Evolutionary conservation across 768 basidiomycete genomes (phyloP).

Genomic region (Naganishia randhawae): DNA sequence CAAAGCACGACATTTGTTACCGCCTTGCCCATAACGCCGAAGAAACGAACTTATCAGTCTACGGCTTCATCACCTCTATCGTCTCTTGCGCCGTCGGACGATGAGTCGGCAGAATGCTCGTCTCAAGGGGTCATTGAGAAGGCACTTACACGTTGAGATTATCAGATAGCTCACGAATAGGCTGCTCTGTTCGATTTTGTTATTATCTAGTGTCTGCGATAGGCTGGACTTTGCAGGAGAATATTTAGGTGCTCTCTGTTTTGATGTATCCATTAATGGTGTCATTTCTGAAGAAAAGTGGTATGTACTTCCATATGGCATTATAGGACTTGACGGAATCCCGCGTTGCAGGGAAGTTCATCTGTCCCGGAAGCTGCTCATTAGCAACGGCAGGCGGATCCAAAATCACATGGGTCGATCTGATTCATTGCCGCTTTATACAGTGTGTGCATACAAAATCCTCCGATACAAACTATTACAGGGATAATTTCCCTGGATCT

Average conservation of each 20-base stretch:
- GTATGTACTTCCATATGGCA: not conserved
- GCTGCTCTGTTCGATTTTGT: constrained; percentile 14
- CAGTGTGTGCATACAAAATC: not conserved
- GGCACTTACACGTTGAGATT: not conserved
- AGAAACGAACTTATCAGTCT: constrained; percentile 10
- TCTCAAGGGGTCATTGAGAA: constrained; percentile 1
- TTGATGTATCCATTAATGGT: not conserved
- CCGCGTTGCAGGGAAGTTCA: too few species aligned
- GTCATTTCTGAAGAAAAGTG: not conserved
- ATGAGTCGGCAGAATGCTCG: constrained; percentile 16
- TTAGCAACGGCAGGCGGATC: too few species aligned
- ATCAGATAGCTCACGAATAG: too few species aligned
- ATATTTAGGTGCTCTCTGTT: not conserved
- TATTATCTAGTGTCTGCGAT: not conserved
- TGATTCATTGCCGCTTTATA: not conserved
- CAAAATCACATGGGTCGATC: not conserved
- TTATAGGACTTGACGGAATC: not conserved
- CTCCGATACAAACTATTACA: constrained; percentile 4
- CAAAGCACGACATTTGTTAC: not conserved
- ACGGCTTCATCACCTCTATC: constrained; percentile 18
- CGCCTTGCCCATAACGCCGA: not conserved
- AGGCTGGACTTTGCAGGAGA: not conserved
- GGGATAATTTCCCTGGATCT: not conserved
- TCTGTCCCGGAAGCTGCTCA: too few species aligned
- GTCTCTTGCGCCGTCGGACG: not conserved